Percentiles rank a stretch among this genome's conserved stretches.
Conservation (phyloP, 805 yeast genomes). For the Lipomyces kockii region DNA sequence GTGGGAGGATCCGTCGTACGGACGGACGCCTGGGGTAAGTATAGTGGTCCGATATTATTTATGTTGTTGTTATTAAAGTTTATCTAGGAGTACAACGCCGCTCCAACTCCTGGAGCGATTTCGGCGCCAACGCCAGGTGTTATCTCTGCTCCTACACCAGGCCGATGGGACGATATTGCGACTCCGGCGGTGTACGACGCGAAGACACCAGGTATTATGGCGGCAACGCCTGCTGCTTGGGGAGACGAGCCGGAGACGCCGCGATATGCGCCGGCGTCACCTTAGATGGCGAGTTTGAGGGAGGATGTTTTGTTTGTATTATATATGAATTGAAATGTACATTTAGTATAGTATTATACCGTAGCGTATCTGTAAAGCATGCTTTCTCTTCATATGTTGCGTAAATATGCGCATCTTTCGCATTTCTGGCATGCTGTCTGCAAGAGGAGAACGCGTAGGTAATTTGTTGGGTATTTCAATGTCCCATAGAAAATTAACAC, state of each 20-base stretch:
- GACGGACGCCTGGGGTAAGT: conserved; percentile 49
- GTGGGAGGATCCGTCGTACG: conserved; percentile 37
- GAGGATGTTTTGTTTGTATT: neutral
- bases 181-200: conserved; percentile 47
- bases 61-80: neutral
- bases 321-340: neutral
- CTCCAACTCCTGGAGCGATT: conserved; percentile 46
- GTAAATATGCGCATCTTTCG: too few relatives aligned
- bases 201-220: conserved; percentile 42
- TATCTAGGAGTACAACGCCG: conserved; percentile 38
- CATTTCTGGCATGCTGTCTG: too few relatives aligned
- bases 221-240: conserved; percentile 39
- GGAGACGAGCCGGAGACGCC: conserved; percentile 39
- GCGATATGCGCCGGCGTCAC: conserved; percentile 39
- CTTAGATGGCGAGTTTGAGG: conserved; percentile 6
- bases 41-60: conserved; percentile 40
- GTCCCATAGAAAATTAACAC: neutral
- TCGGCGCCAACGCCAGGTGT: conserved; percentile 52
- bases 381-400: too few relatives aligned
- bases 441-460: too few relatives aligned
- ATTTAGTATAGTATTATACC: neutral
- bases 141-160: conserved; percentile 47
- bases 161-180: conserved; percentile 41
- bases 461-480: too few relatives aligned
- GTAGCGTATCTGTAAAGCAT: neutral